These are phyloP conservation scores for Phytophthora tentaculata DNA, from an alignment of 352 stramenopile species.

Conservation along the genomic window DNA sequence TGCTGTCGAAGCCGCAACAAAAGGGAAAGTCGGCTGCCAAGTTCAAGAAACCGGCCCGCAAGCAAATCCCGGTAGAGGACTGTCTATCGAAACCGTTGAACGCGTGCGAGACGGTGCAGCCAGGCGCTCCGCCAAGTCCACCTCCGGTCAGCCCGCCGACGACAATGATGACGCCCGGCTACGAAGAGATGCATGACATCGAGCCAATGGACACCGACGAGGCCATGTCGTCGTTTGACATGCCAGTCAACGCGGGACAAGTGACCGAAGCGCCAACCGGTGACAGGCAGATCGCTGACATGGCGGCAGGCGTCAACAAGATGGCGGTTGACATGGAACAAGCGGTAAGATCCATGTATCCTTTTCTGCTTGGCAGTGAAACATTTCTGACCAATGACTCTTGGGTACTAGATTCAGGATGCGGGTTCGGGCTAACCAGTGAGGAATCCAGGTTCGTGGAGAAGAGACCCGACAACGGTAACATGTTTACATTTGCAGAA, in stretches of 20 bases:
- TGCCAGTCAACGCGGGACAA: neutral
- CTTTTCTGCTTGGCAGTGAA: neutral
- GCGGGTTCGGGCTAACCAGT: constrained; percentile 14
- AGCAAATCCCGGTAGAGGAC: neutral
- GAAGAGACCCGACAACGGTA: neutral
- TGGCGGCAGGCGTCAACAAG: neutral
- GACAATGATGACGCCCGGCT: neutral
- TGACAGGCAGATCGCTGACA: neutral
- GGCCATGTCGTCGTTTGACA: neutral
- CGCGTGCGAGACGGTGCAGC: neutral
- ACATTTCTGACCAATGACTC: constrained; percentile 7
- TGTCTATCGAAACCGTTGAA: neutral
- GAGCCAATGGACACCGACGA: neutral
- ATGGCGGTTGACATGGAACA: neutral
- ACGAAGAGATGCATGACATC: neutral
- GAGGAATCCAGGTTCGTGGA: constrained; percentile 4
- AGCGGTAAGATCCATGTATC: neutral
- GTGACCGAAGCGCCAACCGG: too few species aligned
- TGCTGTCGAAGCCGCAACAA: too few species aligned
- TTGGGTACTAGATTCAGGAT: constrained; percentile 11
- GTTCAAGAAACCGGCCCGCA: neutral
- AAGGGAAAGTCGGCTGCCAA: neutral
- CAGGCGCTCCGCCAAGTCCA: neutral
- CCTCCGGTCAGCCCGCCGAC: neutral
- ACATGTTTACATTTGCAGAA: constrained; percentile 17